Percentiles rank a stretch among this genome's conserved stretches.
Conservation (phyloP, 1,284 basidiomycete species). For the Sporisorium graminicola region DNA sequence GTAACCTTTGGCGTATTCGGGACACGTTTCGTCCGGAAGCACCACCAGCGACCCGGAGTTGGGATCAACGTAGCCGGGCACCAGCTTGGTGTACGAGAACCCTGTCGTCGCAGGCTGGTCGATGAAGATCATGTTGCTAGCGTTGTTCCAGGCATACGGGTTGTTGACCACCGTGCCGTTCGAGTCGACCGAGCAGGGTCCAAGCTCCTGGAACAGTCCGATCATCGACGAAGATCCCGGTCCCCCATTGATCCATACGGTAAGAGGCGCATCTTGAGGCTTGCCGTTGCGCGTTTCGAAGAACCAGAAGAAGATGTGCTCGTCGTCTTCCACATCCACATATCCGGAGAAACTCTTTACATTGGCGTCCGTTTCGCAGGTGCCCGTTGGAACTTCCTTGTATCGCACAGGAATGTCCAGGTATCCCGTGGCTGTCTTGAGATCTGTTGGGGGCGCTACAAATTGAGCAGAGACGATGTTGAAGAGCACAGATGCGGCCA, state of each 20-base stretch:
- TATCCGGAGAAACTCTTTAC: slow-evolving; percentile 76
- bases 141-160: slow-evolving; percentile 77
- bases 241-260: slow-evolving; percentile 65
- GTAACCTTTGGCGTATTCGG: slow-evolving; percentile 33
- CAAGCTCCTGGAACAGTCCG: slow-evolving; percentile 78
- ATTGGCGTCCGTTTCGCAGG: slow-evolving; percentile 80
- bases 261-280: slow-evolving; percentile 46
- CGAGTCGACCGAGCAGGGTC: slow-evolving; percentile 77
- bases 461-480: slow-evolving; percentile 22
- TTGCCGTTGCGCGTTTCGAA: slow-evolving; percentile 52
- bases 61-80: slow-evolving; percentile 50
- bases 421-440: slow-evolving; percentile 31
- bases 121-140: slow-evolving; percentile 80
- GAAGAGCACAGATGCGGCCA: slow-evolving; percentile 9
- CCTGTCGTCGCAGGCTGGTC: slow-evolving; percentile 75
- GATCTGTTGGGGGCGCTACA: slow-evolving; percentile 33
- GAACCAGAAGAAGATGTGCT: slow-evolving; percentile 61
- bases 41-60: slow-evolving; percentile 19
- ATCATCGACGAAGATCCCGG: slow-evolving; percentile 78
- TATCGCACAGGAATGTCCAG: slow-evolving; percentile 50
- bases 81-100: slow-evolving; percentile 50
- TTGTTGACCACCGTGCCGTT: slow-evolving; percentile 75
- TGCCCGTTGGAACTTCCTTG: slow-evolving; percentile 73
- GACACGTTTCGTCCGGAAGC: slow-evolving; percentile 45
- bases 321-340: slow-evolving; percentile 44